Percentiles rank a stretch among this genome's conserved stretches.
Conservation (phyloP, 129 eudicot species). For the Flaveria bidentis region DNA sequence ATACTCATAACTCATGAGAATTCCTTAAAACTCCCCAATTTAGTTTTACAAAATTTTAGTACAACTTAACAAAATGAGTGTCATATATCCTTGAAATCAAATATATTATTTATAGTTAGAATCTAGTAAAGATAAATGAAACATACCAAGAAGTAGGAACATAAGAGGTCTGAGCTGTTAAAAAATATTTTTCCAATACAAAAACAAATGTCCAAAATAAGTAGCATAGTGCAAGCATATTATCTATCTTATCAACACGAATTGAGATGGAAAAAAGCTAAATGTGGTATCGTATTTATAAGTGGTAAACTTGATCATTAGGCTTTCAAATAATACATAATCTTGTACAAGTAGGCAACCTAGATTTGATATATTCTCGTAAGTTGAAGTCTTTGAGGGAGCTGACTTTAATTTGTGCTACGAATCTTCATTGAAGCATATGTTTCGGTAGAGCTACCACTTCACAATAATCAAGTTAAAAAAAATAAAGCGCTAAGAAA, state of each 20-base stretch:
- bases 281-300: too few relatives aligned
- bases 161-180: conserved; percentile 70
- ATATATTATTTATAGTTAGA: neutral
- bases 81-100: neutral
- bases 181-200: conserved; percentile 69
- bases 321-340: too few relatives aligned
- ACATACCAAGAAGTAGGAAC: conserved; percentile 79
- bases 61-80: neutral
- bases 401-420: too few relatives aligned
- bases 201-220: conserved; percentile 78
- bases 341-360: too few relatives aligned
- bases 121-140: neutral
- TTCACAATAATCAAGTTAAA: too few relatives aligned
- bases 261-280: neutral
- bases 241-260: conserved; percentile 40
- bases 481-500: too few relatives aligned
- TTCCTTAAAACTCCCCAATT: conserved; percentile 56
- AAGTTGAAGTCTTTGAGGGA: too few relatives aligned
- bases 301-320: too few relatives aligned
- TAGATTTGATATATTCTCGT: too few relatives aligned
- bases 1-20: conserved; percentile 81
- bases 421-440: too few relatives aligned
- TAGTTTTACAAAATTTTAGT: neutral
- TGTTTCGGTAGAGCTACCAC: too few relatives aligned
- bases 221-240: conserved; percentile 96